phyloP scores from a whole-genome alignment of 1,139 yeast species.

The Pichia kudriavzevii region DNA sequence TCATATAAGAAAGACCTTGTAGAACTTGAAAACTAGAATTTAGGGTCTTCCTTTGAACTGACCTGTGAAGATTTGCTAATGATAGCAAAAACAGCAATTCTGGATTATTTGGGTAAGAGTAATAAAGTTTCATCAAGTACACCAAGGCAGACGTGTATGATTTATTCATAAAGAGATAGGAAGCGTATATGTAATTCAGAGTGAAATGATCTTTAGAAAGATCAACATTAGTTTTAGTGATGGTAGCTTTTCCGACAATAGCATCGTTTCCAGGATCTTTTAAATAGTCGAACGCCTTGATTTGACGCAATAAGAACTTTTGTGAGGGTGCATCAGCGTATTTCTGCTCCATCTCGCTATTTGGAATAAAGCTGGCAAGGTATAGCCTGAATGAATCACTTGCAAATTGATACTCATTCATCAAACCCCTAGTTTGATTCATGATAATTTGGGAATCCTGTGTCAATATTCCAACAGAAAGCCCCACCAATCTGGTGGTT shows the following conservation, averaged over 20 bases:
- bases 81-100: conserved; percentile 70
- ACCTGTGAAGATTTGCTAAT: conserved; percentile 78
- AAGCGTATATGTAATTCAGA: conserved; percentile 68
- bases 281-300: conserved; percentile 78
- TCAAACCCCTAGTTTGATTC: conserved; percentile 51
- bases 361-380: conserved; percentile 59
- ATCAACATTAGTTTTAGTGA: conserved; percentile 41
- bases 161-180: conserved; percentile 72
- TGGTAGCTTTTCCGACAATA: conserved; percentile 64
- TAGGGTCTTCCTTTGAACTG: conserved; percentile 82
- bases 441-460: conserved; percentile 47
- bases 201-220: conserved; percentile 56
- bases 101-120: conserved; percentile 63
- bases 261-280: conserved; percentile 44
- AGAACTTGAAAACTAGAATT: conserved; percentile 81
- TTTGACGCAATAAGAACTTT: conserved; percentile 79
- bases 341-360: conserved; percentile 47
- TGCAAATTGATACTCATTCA: conserved; percentile 67
- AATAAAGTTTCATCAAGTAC: conserved; percentile 56
- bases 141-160: conserved; percentile 76
- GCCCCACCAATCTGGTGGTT: conserved; percentile 53
- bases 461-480: conserved; percentile 56
- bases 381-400: conserved; percentile 62
- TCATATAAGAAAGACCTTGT: conserved; percentile 74
- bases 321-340: conserved; percentile 79